These are phyloP conservation scores for Lachnellula subtilissima DNA, from an alignment of 2,329 filamentous ascomycete species.

Conservation along the genomic window DNA sequence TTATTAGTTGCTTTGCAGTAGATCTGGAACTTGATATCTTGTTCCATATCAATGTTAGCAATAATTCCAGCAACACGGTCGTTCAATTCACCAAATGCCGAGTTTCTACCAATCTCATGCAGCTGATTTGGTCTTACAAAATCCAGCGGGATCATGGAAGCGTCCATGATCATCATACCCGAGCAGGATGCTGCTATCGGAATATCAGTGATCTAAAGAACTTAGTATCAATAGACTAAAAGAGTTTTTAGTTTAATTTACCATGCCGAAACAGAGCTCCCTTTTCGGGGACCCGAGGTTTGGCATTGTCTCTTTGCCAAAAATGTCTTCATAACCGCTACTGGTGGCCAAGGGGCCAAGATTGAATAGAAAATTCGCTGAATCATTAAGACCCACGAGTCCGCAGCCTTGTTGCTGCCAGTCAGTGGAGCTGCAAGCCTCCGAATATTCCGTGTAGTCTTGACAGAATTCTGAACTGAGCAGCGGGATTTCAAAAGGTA, in stretches of 20 bases:
- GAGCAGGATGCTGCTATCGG: slow-evolving; percentile 1
- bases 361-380: too few species aligned
- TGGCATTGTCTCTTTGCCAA: too few species aligned
- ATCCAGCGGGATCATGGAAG: neutral
- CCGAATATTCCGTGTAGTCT: too few species aligned
- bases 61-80: neutral
- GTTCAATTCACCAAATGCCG: slow-evolving; percentile 1
- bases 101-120: neutral
- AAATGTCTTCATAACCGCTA: too few species aligned
- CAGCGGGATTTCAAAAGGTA: too few species aligned
- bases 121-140: slow-evolving; percentile 1
- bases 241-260: neutral
- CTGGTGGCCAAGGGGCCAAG: too few species aligned
- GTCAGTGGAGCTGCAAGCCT: too few species aligned
- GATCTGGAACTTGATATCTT: slow-evolving; percentile 1
- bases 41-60: neutral
- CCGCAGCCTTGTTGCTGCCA: too few species aligned
- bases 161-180: neutral
- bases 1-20: slow-evolving; percentile 2
- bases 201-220: slow-evolving; percentile 2
- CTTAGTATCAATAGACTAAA: neutral
- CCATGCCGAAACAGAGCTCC: neutral
- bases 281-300: neutral
- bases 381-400: too few species aligned
- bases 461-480: too few species aligned